A percentile compares a stretch with the other conserved stretches of the same genome.
Evolutionary conservation across 2,329 filamentous ascomycete genomes (phyloP).

Genomic region (Immersiporthe knoxdaviesiana): DNA sequence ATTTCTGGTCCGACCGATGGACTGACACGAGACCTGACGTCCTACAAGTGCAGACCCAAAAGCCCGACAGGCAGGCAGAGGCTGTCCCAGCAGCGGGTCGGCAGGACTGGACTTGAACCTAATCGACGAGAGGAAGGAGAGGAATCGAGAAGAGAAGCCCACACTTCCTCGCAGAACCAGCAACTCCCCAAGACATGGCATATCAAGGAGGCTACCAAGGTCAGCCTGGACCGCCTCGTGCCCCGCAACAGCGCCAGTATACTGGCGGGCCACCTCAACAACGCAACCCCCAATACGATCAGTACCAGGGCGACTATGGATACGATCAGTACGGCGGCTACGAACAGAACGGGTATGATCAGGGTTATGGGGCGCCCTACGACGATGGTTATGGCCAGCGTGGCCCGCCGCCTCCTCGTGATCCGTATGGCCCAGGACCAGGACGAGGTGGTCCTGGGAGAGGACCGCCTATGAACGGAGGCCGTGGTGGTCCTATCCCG

Average conservation of each 20-base stretch:
- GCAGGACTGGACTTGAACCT: background rate
- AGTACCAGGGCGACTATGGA: constrained; percentile 51
- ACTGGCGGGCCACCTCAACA: constrained; percentile 37
- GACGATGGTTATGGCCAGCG: constrained; percentile 51
- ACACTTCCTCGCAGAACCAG: background rate
- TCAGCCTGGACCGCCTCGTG: constrained; percentile 45
- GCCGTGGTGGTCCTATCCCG: constrained; percentile 50
- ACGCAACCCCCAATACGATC: constrained; percentile 49
- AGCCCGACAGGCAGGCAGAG: background rate
- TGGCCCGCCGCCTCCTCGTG: constrained; percentile 47
- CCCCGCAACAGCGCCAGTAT: constrained; percentile 44
- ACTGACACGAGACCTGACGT: background rate
- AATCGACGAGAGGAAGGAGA: background rate
- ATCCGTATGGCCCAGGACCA: constrained; percentile 48
- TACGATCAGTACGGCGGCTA: constrained; percentile 47
- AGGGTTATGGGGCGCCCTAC: constrained; percentile 43
- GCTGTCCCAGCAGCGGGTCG: background rate
- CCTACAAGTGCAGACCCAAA: background rate
- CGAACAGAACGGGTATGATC: constrained; percentile 42
- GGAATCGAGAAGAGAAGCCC: constrained; percentile 2
- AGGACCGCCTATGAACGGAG: constrained; percentile 46
- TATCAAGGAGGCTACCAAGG: constrained; percentile 53
- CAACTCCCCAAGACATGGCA: constrained; percentile 54
- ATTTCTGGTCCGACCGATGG: background rate
- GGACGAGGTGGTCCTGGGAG: constrained; percentile 46